These are phyloP conservation scores for Marasmius fiardii DNA, from an alignment of 1,284 basidiomycete species.

Conservation along the genomic window DNA sequence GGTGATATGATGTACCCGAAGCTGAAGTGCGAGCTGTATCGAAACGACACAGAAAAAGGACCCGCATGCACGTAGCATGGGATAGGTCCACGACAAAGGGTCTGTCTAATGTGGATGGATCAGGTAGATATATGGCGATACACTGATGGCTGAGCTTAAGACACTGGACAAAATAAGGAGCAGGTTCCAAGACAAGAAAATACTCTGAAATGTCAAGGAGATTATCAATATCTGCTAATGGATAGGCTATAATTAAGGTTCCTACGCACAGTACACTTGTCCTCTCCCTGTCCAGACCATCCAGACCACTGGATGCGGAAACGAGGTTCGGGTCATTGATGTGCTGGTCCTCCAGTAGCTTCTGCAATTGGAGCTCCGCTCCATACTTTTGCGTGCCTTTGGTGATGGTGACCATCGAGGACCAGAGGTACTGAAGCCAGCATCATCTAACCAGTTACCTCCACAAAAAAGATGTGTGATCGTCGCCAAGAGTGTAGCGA, in stretches of 20 bases:
- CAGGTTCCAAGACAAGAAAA: neutral
- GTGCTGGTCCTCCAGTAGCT: neutral
- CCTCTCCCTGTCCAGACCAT: neutral
- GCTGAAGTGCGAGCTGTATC: neutral
- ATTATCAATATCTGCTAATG: neutral
- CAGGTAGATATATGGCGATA: neutral
- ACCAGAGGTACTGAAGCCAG: neutral
- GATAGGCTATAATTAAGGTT: neutral
- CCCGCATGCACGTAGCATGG: neutral
- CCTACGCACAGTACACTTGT: neutral
- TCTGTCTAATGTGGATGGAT: neutral
- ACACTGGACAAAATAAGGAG: neutral
- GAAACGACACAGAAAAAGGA: neutral
- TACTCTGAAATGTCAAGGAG: neutral
- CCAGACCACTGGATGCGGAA: neutral
- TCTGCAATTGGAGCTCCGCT: neutral
- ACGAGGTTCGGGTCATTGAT: neutral
- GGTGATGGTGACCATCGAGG: neutral
- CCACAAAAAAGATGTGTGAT: neutral
- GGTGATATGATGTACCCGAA: neutral
- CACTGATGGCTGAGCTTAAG: neutral
- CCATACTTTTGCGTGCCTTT: neutral
- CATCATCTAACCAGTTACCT: slow-evolving; percentile 3
- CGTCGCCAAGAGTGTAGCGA: slow-evolving; percentile 4
- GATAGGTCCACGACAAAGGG: neutral